Evolutionary conservation across 257 asterid genomes (phyloP).

Genomic region (Solanum sejunctum): DNA sequence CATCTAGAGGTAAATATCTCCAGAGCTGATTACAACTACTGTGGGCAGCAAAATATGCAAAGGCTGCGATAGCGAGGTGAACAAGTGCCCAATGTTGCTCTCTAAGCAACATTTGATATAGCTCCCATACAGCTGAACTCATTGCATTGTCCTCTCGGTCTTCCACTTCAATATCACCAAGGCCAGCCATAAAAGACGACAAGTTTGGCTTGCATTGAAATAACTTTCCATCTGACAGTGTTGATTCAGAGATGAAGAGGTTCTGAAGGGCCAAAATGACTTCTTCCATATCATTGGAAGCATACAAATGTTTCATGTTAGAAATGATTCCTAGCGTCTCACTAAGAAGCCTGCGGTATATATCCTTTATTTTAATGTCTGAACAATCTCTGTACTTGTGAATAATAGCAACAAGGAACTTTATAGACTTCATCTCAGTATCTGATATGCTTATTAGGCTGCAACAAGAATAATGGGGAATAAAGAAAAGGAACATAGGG

Average conservation of each 20-base stretch:
- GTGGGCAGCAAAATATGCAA: constrained; percentile 74
- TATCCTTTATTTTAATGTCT: constrained; percentile 32
- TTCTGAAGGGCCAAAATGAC: constrained; percentile 68
- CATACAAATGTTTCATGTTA: constrained; percentile 52
- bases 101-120: constrained; percentile 61
- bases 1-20: constrained; percentile 86
- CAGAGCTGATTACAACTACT: constrained; percentile 71
- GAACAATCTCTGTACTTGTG: constrained; percentile 40
- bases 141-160: constrained; percentile 45
- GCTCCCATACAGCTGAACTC: constrained; percentile 64
- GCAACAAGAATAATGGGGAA: background rate
- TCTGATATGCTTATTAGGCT: constrained; percentile 78
- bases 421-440: constrained; percentile 65
- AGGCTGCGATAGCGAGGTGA: constrained; percentile 66
- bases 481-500: background rate
- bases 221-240: constrained; percentile 26
- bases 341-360: constrained; percentile 47
- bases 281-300: constrained; percentile 64
- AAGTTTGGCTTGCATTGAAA: constrained; percentile 66
- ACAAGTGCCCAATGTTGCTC: constrained; percentile 90
- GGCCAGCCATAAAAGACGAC: constrained; percentile 76
- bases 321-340: constrained; percentile 66
- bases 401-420: constrained; percentile 46
- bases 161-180: constrained; percentile 45
- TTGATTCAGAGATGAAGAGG: constrained; percentile 52